phyloP scores from a whole-genome alignment of 352 stramenopile genomes.

The Pythium apleroticum region DNA sequence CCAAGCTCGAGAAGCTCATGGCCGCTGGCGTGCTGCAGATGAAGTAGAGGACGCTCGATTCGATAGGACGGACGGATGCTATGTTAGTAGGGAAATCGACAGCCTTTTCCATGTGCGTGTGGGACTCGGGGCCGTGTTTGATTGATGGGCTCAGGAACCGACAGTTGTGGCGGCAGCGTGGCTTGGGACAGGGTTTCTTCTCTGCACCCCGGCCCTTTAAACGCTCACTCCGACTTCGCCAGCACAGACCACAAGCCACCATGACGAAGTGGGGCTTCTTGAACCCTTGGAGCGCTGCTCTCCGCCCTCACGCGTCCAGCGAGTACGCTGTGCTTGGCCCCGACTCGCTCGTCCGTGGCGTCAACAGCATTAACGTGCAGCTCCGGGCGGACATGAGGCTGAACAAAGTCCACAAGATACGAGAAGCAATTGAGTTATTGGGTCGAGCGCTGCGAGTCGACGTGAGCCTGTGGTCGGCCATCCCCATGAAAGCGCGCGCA shows the following conservation, averaged over 20 bases:
- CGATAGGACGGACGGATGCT: conserved; percentile 4
- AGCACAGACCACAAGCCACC: no score
- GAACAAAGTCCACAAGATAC: no score
- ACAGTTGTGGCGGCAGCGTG: no score
- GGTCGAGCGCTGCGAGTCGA: neutral
- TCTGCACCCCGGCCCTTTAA: no score
- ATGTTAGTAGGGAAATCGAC: conserved; percentile 1
- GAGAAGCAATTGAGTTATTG: neutral
- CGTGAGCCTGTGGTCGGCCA: neutral
- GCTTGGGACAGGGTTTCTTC: no score
- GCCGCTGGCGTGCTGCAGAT: conserved; percentile 96
- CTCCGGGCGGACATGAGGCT: no score
- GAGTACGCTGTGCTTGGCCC: no score
- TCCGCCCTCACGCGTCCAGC: neutral
- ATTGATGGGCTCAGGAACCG: no score
- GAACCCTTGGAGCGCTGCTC: neutral
- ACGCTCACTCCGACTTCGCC: no score
- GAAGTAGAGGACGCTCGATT: conserved; percentile 45
- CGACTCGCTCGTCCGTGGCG: neutral
- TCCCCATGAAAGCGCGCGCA: neutral
- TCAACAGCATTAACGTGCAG: neutral
- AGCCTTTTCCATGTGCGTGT: no score
- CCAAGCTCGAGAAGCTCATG: conserved; percentile 99
- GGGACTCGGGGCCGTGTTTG: no score
- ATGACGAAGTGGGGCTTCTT: neutral